These are phyloP conservation scores for Zalaria sp. DNA, from an alignment of 2,329 filamentous ascomycete genomes.

Conservation along the genomic window DNA sequence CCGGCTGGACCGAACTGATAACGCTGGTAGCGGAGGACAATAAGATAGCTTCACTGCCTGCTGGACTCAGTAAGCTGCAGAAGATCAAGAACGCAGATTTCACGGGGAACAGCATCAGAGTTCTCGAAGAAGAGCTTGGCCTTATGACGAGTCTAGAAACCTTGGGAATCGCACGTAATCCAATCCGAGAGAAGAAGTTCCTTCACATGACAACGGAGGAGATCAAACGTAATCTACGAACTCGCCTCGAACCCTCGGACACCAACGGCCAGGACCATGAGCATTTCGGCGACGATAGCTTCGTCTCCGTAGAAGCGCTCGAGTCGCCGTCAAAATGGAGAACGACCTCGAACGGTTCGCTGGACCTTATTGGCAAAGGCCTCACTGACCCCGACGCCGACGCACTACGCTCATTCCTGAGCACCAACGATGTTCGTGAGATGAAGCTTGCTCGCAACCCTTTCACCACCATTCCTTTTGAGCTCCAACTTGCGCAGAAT, in stretches of 20 bases:
- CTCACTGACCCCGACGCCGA: conserved; percentile 24
- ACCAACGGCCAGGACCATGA: conserved; percentile 23
- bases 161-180: conserved; percentile 76
- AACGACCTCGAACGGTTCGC: conserved; percentile 18
- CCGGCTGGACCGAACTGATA: conserved; percentile 57
- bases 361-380: conserved; percentile 25
- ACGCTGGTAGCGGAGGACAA: conserved; percentile 74
- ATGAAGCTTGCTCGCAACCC: conserved; percentile 67
- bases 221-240: conserved; percentile 59
- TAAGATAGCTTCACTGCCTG: conserved; percentile 58
- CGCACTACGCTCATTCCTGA: conserved; percentile 27
- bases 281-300: conserved; percentile 8
- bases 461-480: conserved; percentile 53
- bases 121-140: conserved; percentile 62
- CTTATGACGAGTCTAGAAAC: conserved; percentile 64
- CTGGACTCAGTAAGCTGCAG: conserved; percentile 54
- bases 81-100: conserved; percentile 68
- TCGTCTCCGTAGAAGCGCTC: conserved; percentile 4
- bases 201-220: conserved; percentile 67
- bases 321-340: conserved; percentile 12
- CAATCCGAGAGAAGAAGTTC: conserved; percentile 76
- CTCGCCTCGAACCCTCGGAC: conserved; percentile 46
- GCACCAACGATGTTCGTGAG: conserved; percentile 34
- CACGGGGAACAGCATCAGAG: conserved; percentile 67
- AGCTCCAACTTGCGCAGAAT: conserved; percentile 55